Evolutionary conservation across 2,329 filamentous ascomycete genomes (phyloP), one percentile per base, ranked within the genome.

Genomic region (Didymellaceae sp.): DNA sequence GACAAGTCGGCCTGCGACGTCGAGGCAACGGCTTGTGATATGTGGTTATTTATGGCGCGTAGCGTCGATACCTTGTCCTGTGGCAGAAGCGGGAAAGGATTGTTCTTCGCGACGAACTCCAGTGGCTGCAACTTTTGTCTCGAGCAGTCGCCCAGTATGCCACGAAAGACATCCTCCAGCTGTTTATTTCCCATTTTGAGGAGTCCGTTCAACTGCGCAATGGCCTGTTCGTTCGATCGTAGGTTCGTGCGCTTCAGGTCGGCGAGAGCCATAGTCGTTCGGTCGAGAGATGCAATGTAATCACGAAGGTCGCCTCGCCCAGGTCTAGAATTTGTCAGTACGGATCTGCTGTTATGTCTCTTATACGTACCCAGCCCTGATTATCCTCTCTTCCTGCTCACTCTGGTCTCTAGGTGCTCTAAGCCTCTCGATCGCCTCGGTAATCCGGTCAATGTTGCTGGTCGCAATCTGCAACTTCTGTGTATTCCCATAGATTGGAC

Each of bases 371-470:
- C 91, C 91, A 59, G 86, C 85, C 45, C 91, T 86, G 66, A 99
- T 92, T 57, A 97, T 91, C 45, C 87, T 86, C 74, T 99, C 94
- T 73, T 99, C 94, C 56, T 89, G 86, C 61, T 89, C 91, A 68
- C 94, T 93, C 70, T 91, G 91, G 71, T 97, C 91, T 54, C 92
- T 86, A n/a, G 94, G 93, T 66, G 95, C 89, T 61, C 90, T 87
- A 31, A 97, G 82, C 55, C 87, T 86, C 55, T 96, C 91, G 62
- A 99, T 97, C 14, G 92, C 90, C 56, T 87, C 82, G 52, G 96
- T 84, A 26, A 97, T 86, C 55, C 84, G 83, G 68, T 97, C 92
- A 63, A 97, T 89, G 70, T 99, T 99, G 59, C 83, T 86, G 59
- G 90, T 91, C 26, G 95, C 84, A n/a, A 87, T 83, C 74, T 97